phyloP scores from a whole-genome alignment of 2,329 filamentous ascomycete genomes.

The Zasmidium citrigriseum region DNA sequence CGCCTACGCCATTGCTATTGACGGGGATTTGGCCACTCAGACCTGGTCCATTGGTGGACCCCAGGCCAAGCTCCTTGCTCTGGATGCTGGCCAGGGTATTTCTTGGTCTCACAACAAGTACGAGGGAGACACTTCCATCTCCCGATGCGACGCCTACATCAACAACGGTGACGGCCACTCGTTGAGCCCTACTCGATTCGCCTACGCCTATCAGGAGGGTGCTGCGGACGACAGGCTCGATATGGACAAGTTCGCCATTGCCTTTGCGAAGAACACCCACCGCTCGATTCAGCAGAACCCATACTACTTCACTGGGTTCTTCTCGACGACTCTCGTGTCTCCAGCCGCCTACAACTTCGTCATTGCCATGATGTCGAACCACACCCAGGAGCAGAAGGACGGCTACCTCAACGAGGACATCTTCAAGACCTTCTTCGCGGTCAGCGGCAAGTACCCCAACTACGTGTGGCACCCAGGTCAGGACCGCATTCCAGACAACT shows the following conservation, averaged over 20 bases:
- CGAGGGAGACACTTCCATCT: constrained; percentile 34
- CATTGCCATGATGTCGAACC: constrained; percentile 25
- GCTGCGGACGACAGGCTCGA: constrained; percentile 7
- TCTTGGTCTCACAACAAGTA: constrained; percentile 35
- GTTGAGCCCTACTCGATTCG: constrained; percentile 19
- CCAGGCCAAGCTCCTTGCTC: background rate
- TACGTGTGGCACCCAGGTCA: constrained; percentile 22
- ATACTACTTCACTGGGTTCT: constrained; percentile 18
- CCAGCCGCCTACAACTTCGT: constrained; percentile 23
- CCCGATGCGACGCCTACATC: constrained; percentile 31
- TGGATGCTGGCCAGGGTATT: constrained; percentile 12
- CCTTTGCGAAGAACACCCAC: constrained; percentile 15
- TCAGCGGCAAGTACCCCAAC: constrained; percentile 18
- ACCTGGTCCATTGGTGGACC: constrained; percentile 25
- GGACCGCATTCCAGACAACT: constrained; percentile 26
- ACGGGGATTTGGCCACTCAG: constrained; percentile 13
- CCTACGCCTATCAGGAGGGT: constrained; percentile 9
- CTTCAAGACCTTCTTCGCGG: constrained; percentile 26
- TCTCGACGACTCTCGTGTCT: constrained; percentile 21
- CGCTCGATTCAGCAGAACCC: constrained; percentile 24
- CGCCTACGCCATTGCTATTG: constrained; percentile 31
- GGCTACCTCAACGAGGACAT: constrained; percentile 26
- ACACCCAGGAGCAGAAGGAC: constrained; percentile 19
- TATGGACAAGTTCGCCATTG: constrained; percentile 18
- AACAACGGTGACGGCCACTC: constrained; percentile 19